phyloP scores from a whole-genome alignment of 1,284 basidiomycete genomes.

The Stygiomarasmius scandens region DNA sequence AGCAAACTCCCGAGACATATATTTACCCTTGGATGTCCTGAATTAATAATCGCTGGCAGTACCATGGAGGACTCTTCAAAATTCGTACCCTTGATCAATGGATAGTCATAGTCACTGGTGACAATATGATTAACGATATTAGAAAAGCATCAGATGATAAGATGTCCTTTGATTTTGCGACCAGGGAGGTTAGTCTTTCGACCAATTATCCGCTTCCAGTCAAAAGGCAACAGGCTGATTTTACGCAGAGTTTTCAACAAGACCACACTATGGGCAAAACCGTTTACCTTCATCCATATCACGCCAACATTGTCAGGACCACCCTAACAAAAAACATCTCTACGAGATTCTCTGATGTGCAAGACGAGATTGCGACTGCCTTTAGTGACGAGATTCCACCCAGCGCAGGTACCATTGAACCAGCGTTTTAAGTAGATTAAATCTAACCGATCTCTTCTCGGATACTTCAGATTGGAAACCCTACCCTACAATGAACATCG shows the following conservation, averaged over 20 bases:
- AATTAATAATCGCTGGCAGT: not conserved
- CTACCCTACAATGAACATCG: conserved; percentile 16
- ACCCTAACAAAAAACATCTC: conserved; percentile 27
- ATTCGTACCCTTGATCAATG: not conserved
- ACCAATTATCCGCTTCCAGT: not conserved
- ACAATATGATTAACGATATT: conserved; percentile 37
- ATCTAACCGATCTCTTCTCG: too few species aligned
- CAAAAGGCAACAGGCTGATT: not conserved
- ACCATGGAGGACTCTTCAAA: not conserved
- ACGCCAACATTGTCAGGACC: conserved; percentile 23
- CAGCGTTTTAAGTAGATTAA: too few species aligned
- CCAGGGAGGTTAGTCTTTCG: conserved; percentile 23
- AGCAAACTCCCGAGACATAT: too few species aligned
- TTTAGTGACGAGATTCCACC: conserved; percentile 16
- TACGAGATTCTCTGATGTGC: conserved; percentile 24
- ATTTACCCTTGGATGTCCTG: not conserved
- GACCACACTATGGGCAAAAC: conserved; percentile 1
- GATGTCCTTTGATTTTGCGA: conserved; percentile 32
- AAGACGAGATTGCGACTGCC: conserved; percentile 26
- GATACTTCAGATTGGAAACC: conserved; percentile 28
- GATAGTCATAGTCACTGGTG: conserved; percentile 15
- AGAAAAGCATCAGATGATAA: conserved; percentile 34
- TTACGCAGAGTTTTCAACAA: conserved; percentile 2
- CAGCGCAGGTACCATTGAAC: not conserved
- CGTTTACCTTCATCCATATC: conserved; percentile 13